phyloP scores from a whole-genome alignment of 169 alveolate species.

The Hepatocystis sp. region DNA sequence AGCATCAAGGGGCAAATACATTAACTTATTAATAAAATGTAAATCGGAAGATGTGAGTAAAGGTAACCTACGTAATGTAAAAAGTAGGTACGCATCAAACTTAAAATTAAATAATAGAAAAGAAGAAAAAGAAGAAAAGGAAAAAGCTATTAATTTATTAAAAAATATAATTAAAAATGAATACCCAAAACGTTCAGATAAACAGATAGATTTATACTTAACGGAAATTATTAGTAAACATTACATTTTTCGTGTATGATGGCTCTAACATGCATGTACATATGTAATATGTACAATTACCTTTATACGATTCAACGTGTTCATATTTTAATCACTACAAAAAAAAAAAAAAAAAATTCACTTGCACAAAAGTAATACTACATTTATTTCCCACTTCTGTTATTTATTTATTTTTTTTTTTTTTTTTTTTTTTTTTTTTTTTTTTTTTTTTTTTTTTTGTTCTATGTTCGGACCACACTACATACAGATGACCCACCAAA shows the following conservation, averaged over 20 bases:
- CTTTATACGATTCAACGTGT: too few species aligned
- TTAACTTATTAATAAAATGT: constrained; percentile 26
- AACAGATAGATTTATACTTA: constrained; percentile 30
- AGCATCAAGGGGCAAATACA: constrained; percentile 31
- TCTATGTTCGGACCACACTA: too few species aligned
- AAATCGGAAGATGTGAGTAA: constrained; percentile 4
- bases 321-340: too few species aligned
- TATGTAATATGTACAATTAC: too few species aligned
- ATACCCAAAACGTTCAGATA: constrained; percentile 43
- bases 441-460: too few species aligned
- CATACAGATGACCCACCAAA: constrained; percentile 53
- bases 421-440: too few species aligned
- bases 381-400: too few species aligned
- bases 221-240: constrained; percentile 52
- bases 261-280: background rate
- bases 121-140: constrained; percentile 23
- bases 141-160: constrained; percentile 17
- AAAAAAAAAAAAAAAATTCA: too few species aligned
- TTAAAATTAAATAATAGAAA: too few species aligned
- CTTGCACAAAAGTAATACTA: too few species aligned
- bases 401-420: too few species aligned
- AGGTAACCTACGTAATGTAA: background rate
- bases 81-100: background rate
- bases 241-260: background rate
- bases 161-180: constrained; percentile 40